Evolutionary conservation across 2,329 filamentous ascomycete species (phyloP).

Genomic region (Aspergillus felis): DNA sequence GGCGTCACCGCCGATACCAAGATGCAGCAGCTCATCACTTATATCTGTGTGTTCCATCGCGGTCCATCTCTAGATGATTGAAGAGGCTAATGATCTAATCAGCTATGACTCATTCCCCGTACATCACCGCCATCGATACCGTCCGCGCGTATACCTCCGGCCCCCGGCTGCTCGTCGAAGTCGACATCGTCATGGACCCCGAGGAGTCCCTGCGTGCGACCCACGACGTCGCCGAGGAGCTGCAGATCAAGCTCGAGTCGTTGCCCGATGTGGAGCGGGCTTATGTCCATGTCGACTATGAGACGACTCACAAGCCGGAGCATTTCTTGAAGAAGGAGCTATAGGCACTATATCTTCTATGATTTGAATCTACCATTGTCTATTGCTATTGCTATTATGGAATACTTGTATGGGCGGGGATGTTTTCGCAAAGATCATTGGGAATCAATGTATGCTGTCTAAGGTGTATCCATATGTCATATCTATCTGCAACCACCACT

Average conservation of each 20-base stretch:
- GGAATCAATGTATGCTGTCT: neutral
- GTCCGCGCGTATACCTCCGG: conserved; percentile 92
- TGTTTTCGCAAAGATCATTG: neutral
- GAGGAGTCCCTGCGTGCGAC: conserved; percentile 68
- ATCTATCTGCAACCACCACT: neutral
- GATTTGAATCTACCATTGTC: no score
- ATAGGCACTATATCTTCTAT: conserved; percentile 22
- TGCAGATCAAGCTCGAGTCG: conserved; percentile 91
- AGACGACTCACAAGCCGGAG: conserved; percentile 92
- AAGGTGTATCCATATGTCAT: neutral
- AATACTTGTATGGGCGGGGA: no score
- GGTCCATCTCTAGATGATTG: no score
- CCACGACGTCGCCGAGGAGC: conserved; percentile 88
- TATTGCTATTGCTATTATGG: no score
- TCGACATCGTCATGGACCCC: conserved; percentile 91
- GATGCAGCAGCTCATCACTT: conserved; percentile 90
- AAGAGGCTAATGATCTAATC: conserved; percentile 1
- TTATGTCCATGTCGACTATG: conserved; percentile 96
- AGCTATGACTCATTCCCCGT: conserved; percentile 79
- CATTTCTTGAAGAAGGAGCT: conserved; percentile 67
- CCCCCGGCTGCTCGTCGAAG: conserved; percentile 84
- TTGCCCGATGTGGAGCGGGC: conserved; percentile 88
- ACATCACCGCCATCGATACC: conserved; percentile 84
- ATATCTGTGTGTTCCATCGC: conserved; percentile 60
- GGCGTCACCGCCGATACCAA: conserved; percentile 82